Conservation (phyloP, 345 rosid genomes). For the Heritiera littoralis region DNA sequence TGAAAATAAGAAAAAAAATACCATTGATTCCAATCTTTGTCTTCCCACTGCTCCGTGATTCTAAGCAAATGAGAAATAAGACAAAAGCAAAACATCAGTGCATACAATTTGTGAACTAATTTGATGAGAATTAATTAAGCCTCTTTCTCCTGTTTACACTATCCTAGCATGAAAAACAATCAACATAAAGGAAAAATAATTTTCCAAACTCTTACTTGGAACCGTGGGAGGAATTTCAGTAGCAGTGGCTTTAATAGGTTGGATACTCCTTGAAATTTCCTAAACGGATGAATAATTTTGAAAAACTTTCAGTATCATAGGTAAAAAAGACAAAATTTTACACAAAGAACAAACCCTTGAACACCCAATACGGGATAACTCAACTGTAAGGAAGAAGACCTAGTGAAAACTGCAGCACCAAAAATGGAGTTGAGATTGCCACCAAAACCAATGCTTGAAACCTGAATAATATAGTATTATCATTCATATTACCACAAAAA, state of each 20-base stretch:
- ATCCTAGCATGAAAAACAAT: not conserved
- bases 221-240: slow-evolving; percentile 64
- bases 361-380: slow-evolving; percentile 22
- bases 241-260: slow-evolving; percentile 80
- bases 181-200: not conserved
- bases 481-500: not conserved
- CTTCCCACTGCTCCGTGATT: slow-evolving; percentile 50
- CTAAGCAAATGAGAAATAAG: slow-evolving; percentile 42
- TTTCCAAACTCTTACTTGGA: slow-evolving; percentile 48
- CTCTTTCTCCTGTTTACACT: not conserved
- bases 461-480: slow-evolving; percentile 27
- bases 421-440: slow-evolving; percentile 40
- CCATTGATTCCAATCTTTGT: slow-evolving; percentile 94
- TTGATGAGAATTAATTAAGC: not conserved
- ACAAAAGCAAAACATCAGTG: slow-evolving; percentile 29
- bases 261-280: slow-evolving; percentile 46
- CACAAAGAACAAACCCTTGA: not conserved
- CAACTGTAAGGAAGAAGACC: slow-evolving; percentile 56
- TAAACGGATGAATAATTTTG: slow-evolving; percentile 23
- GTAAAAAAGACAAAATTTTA: not conserved
- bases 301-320: not conserved
- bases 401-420: slow-evolving; percentile 48
- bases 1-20: slow-evolving; percentile 33
- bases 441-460: slow-evolving; percentile 41
- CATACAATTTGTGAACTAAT: slow-evolving; percentile 12